Evolutionary conservation across 257 asterid species (phyloP).

Genomic region (Solanum dulcamara): DNA sequence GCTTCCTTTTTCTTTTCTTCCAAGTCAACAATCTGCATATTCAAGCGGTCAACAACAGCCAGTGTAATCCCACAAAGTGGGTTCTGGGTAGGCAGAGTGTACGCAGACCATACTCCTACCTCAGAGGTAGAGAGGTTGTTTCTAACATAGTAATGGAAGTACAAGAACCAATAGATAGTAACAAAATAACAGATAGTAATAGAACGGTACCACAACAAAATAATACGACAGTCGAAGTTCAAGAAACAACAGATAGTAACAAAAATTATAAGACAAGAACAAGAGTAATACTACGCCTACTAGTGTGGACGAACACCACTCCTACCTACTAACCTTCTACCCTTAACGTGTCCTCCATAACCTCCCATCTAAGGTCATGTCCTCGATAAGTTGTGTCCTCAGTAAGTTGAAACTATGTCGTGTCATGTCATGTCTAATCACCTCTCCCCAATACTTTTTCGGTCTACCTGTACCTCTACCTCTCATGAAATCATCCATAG

Average conservation of each 20-base stretch:
- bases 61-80: not conserved
- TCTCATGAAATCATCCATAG: too few species aligned
- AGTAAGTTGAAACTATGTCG: not conserved
- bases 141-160: not conserved
- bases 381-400: not conserved
- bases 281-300: not conserved
- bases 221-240: not conserved
- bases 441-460: not conserved
- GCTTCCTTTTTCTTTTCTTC: slow-evolving; percentile 38
- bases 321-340: not conserved
- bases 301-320: not conserved
- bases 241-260: accelerated
- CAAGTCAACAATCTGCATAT: slow-evolving; percentile 44
- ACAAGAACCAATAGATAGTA: not conserved
- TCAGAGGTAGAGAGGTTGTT: not conserved
- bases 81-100: not conserved
- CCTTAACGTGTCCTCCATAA: not conserved
- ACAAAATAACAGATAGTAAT: not conserved
- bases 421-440: not conserved
- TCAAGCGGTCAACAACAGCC: not conserved
- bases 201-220: not conserved
- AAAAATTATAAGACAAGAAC: not conserved
- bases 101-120: not conserved
- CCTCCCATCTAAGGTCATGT: not conserved
- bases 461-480: not conserved